Evolutionary conservation across 2,329 filamentous ascomycete genomes (phyloP).

Genomic region (Colletotrichum tropicicola): DNA sequence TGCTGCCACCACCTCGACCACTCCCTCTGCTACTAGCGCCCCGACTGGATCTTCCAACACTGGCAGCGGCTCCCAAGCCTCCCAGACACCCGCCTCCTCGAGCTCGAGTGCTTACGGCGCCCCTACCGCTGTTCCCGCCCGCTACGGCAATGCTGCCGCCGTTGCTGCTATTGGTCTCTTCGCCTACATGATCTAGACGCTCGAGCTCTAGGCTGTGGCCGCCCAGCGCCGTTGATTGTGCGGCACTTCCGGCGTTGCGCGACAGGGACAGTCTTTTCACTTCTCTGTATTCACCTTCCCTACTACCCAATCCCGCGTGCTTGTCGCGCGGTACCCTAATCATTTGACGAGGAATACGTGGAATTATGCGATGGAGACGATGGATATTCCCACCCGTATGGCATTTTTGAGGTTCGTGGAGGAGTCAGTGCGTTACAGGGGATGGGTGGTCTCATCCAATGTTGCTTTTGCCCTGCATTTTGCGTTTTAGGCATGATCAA

Average conservation of each 20-base stretch:
- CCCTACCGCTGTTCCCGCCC: constrained; percentile 50
- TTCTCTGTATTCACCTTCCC: constrained; percentile 33
- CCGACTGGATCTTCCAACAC: constrained; percentile 7
- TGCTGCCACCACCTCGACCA: constrained; percentile 23
- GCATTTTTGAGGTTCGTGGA: constrained; percentile 25
- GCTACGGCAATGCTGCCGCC: constrained; percentile 53
- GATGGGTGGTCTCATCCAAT: constrained; percentile 13
- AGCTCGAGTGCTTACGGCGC: constrained; percentile 43
- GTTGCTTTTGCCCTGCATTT: constrained; percentile 24
- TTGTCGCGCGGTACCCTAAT: constrained; percentile 18
- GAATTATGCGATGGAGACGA: constrained; percentile 29
- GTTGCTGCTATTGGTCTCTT: constrained; percentile 61
- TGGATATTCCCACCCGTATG: constrained; percentile 31
- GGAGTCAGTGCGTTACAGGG: constrained; percentile 25
- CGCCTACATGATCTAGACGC: constrained; percentile 57
- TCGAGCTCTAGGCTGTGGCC: background rate
- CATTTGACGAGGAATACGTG: constrained; percentile 29
- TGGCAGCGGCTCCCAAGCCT: constrained; percentile 26
- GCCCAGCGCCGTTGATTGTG: background rate
- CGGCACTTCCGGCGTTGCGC: background rate
- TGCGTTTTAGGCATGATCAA: constrained; percentile 28
- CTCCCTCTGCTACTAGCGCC: constrained; percentile 26
- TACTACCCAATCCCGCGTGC: constrained; percentile 27
- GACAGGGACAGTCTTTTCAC: constrained; percentile 15
- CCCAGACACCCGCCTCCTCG: constrained; percentile 30